phyloP scores from a whole-genome alignment of 2,329 filamentous ascomycete species.

The Claviceps purpurea region DNA sequence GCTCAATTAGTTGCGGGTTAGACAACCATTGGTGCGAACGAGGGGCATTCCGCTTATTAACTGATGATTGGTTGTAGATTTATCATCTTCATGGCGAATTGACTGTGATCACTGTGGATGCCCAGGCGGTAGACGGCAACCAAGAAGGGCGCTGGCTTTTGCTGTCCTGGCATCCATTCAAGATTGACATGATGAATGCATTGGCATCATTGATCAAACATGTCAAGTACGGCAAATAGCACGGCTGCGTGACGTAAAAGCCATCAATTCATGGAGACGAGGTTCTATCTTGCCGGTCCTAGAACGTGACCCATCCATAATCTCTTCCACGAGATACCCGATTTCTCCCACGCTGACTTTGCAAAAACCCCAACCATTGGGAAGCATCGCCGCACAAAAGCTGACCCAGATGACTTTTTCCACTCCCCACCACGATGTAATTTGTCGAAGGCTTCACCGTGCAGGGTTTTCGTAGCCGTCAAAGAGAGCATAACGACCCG shows the following conservation, averaged over 20 bases:
- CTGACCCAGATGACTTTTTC: constrained; percentile 17
- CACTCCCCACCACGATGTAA: no score
- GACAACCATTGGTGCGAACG: not conserved
- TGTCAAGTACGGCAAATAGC: not conserved
- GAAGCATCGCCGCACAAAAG: constrained; percentile 17
- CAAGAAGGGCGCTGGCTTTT: no score
- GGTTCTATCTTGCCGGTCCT: constrained; percentile 14
- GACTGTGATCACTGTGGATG: no score
- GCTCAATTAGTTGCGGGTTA: not conserved
- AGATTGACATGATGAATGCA: not conserved
- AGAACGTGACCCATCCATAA: constrained; percentile 11
- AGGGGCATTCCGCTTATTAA: not conserved
- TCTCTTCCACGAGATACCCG: constrained; percentile 16
- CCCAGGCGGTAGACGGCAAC: no score
- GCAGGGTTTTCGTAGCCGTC: constrained; percentile 2
- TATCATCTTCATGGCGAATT: no score
- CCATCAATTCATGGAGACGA: constrained; percentile 17
- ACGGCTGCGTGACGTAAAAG: constrained; percentile 13
- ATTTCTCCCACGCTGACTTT: constrained; percentile 17
- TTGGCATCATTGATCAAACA: not conserved
- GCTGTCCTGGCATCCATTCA: no score
- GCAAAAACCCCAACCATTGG: constrained; percentile 10
- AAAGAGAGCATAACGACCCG: constrained; percentile 20
- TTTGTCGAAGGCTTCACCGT: constrained; percentile 11
- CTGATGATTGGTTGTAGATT: no score